Evolutionary conservation across 164 flowering plant species (phyloP), one percentile per base, ranked within the genome.

Genomic region (Vitis cinerea): DNA sequence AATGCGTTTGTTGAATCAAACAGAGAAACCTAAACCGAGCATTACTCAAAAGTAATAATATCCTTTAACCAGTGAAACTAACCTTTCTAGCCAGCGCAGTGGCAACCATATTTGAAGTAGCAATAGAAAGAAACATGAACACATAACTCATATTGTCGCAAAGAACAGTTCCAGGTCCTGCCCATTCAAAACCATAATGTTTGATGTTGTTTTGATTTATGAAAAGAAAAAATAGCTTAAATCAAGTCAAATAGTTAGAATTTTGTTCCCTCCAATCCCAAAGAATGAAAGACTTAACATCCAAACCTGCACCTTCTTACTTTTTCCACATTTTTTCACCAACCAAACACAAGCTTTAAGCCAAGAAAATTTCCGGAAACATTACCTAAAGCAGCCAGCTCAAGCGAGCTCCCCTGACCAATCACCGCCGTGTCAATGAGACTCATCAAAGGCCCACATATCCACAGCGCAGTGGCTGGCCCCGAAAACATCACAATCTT

Each of bases 101-200:
- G 49, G 98, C 99, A 54, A 96, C 92, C 85, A 96, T 81, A 79
- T 93, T 96, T 9, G 99, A 93, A 30, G 99, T 93, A 51, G 97
- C 97, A 73, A 93, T 83, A 1, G 98, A 90, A 8, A 96, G 90
- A 74, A 95, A 96, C 99, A 96, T 96, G 72, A 96, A 96, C 50
- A 83, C 84, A 72, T 85, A 90, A 68, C 91, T 81, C 77, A 77
- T 59, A 67, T 90, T 63, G 78, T 96, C 99, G 64, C 98, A 92
- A 11, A 96, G 66, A 68, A 90, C 99, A 4, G 98, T 96, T 16
- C 81, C 98, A 0, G 99, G 99, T 30, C 99, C 99, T 93, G 85
- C 80, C 64, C 71, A 78, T 52, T 10, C 67, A 60, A 59, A 49
- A 19, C 60, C 27, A 64, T 6, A 37, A 37, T 37, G 44, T 7